Conservation (phyloP, 1,284 basidiomycete species). For the Ceratobasidium sp. region DNA sequence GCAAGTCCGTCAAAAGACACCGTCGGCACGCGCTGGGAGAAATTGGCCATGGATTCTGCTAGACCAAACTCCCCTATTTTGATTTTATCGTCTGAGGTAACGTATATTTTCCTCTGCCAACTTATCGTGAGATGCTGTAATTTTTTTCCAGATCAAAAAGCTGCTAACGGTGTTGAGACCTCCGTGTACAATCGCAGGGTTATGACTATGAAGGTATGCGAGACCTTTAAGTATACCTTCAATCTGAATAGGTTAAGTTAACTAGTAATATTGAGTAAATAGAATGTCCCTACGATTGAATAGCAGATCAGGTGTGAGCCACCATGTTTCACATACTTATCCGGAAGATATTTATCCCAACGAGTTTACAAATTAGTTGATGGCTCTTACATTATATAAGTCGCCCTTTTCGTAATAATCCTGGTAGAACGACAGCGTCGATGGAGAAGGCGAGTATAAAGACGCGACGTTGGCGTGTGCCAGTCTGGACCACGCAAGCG, state of each 20-base stretch:
- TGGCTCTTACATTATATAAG: not conserved
- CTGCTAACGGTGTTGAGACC: conserved; percentile 4
- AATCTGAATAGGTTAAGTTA: not conserved
- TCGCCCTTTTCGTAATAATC: not conserved
- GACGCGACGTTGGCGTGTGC: not conserved
- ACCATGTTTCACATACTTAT: not conserved
- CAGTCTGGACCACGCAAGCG: not conserved
- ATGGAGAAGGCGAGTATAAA: not conserved
- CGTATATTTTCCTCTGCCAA: conserved; percentile 11
- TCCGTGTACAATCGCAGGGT: conserved; percentile 28
- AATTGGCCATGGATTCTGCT: not conserved
- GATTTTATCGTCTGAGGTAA: not conserved
- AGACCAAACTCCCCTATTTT: conserved; percentile 19
- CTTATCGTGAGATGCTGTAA: no score
- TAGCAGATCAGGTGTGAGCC: not conserved
- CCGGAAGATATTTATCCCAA: not conserved
- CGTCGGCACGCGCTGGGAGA: not conserved
- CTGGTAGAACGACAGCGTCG: not conserved
- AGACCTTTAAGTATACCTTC: conserved; percentile 4
- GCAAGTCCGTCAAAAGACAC: not conserved
- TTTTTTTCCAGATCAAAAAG: not conserved
- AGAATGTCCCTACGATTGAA: not conserved
- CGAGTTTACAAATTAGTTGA: no score
- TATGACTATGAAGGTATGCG: conserved; percentile 18
- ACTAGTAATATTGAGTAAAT: not conserved